Base-by-base conservation (phyloP, 331 rosid genomes). In the Acacia concinna region DNA sequence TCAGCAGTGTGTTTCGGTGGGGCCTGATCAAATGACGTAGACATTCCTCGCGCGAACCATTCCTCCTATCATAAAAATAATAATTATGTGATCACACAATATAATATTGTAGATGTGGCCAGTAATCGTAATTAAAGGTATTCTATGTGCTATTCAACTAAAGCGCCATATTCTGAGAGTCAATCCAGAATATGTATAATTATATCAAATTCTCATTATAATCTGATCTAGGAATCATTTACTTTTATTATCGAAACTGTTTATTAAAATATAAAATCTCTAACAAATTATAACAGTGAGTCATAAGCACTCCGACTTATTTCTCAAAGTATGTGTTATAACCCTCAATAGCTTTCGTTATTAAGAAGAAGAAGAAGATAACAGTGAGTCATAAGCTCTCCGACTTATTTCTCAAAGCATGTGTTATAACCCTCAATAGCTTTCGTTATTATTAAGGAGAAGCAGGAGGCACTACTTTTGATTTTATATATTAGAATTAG, bases 21-120 rank as follows among this genome's bases (percentile, higher is more conserved):
- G 38, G 9, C 63, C 38, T 1, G 52, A 46, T 15, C 63, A 15
- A 31, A 1, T 0, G 62, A 12, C n/a, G 81, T 4, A 60, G 13
- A 21, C 35, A 14, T 10, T 60, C 35, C 64, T 23, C 49, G 20
- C 1, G 15, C 34, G 34, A 31, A 15, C 37, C 52, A 40, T 41
- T 52, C 78, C 59, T 3, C 70, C 86, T 83, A 6, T 18, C n/a
- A 17, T 20, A 47, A n/a, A n/a, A n/a, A 59, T 60, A 25, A 59
- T 60, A 54, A 21, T 52, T 8, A n/a, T 1, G 12, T 8, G 13
- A 10, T 35, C 13, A 25, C 60, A 21, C 9, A 52, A 66, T 17
- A 40, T 43, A 52, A 66, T 17, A 40, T 43, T 20, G 40, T 4
- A 31, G 31, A 31, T n/a, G 8, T 51, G n/a, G 47, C 32, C 47